phyloP scores from a whole-genome alignment of 164 flowering plant species.

The Dillenia suffruticosa region DNA sequence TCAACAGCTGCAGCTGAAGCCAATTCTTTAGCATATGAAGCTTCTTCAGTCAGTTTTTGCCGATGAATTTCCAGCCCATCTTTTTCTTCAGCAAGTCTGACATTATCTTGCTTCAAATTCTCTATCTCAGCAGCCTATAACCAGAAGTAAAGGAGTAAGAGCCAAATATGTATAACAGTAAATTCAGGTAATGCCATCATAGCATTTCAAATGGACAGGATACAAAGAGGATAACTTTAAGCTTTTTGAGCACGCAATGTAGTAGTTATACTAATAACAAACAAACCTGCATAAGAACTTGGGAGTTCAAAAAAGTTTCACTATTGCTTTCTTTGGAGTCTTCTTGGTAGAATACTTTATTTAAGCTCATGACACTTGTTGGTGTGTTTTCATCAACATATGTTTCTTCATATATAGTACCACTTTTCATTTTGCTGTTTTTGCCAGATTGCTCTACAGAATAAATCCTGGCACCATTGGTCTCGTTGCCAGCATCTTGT shows the following conservation, averaged over 20 bases:
- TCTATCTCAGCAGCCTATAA: constrained; percentile 70
- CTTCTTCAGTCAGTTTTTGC: constrained; percentile 76
- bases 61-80: constrained; percentile 58
- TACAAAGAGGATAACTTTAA: not conserved
- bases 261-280: not conserved
- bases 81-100: constrained; percentile 56
- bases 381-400: constrained; percentile 42
- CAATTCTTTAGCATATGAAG: constrained; percentile 86
- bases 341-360: constrained; percentile 38
- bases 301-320: constrained; percentile 30
- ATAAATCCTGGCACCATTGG: constrained; percentile 7
- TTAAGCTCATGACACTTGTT: constrained; percentile 51
- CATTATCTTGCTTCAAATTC: constrained; percentile 58
- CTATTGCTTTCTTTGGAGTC: constrained; percentile 34
- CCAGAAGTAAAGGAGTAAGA: not conserved
- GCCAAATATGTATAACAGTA: not conserved
- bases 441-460: constrained; percentile 19
- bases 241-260: not conserved
- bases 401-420: constrained; percentile 28
- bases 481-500: constrained; percentile 17
- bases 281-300: constrained; percentile 61
- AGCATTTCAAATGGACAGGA: not conserved
- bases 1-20: constrained; percentile 92
- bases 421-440: constrained; percentile 17
- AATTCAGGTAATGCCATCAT: too few relatives aligned